phyloP scores from a whole-genome alignment of 1,139 yeast genomes.

The Suhomyces coccinellae region DNA sequence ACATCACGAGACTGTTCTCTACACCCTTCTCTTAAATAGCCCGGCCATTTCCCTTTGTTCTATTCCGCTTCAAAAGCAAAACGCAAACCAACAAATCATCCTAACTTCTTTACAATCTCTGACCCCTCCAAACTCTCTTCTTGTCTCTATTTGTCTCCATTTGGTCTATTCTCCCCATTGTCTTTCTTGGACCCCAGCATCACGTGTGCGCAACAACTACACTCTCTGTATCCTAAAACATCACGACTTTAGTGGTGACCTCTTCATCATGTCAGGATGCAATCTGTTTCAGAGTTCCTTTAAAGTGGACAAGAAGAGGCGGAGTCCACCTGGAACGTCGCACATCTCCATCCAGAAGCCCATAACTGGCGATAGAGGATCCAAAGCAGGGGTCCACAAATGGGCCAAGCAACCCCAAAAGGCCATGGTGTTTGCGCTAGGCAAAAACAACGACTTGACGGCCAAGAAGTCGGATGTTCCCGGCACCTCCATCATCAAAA shows the following conservation, averaged over 20 bases:
- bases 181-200: neutral
- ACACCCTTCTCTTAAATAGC: too few relatives aligned
- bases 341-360: slow-evolving; percentile 7
- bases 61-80: too few relatives aligned
- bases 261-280: slow-evolving; percentile 3
- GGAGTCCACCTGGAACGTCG: slow-evolving; percentile 18
- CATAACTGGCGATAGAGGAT: slow-evolving; percentile 2
- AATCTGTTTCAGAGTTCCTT: slow-evolving; percentile 8
- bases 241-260: neutral
- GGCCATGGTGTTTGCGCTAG: slow-evolving; percentile 17
- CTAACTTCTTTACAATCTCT: too few relatives aligned
- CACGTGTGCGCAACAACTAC: slow-evolving; percentile 1
- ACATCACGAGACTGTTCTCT: too few relatives aligned
- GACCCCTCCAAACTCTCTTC: too few relatives aligned
- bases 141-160: too few relatives aligned
- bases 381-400: slow-evolving; percentile 12
- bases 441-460: slow-evolving; percentile 16
- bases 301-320: slow-evolving; percentile 13
- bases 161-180: too few relatives aligned
- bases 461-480: slow-evolving; percentile 17
- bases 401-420: slow-evolving; percentile 16
- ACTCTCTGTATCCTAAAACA: neutral
- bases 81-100: too few relatives aligned
- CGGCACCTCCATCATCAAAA: slow-evolving; percentile 18
- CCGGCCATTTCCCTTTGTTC: too few relatives aligned